Evolutionary conservation across 2,329 filamentous ascomycete species (phyloP), one percentile per base, ranked within the genome.

Genomic region (Lasiodiplodia sp.): DNA sequence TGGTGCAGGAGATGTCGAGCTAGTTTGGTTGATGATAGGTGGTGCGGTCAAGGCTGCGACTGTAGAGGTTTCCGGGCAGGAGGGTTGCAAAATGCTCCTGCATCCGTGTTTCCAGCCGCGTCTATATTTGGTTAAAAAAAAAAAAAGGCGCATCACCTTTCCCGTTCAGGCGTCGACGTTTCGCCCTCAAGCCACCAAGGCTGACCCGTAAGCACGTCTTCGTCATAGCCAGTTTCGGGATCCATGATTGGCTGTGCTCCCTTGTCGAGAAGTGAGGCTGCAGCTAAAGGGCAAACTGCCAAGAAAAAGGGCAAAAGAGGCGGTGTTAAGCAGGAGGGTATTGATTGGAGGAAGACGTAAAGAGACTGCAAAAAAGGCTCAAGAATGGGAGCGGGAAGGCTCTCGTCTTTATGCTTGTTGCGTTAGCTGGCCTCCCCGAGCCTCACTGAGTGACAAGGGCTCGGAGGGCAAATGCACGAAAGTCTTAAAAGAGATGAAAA

Each of bases 241-340:
- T 40, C 11, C 34, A 40, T 40, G 34, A 58, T 44, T 58, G 55
- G 55, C 2, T 8, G 18, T 28, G 5, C 10, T 7, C 18, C 7
- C 21, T 14, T 7, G 8, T 23, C 31, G 55, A 12, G 3, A 28
- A 16, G 31, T 37, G 14, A 44, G 55, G 55, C 55, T 58, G 55
- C 7, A 28, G 55, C 8, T 3, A 16, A 14, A 40, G 34, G n/a
- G 55, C 55, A 58, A 44, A 58, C 2, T 14, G 55, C 55, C 55
- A 58, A 58, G 55, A 25, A 58, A 58, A 58, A 58, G 34, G 55
- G 55, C 55, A 40, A 58, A 28, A 4, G 34, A 18, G 37, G 55
- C 37, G 28, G 21, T 38, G 37, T 10, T n/a, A 3, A 12, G 3
- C 4, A 4, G 5, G 34, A 14, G 7, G 34, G 4, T 16, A 23